These are phyloP conservation scores for Striga asiatica DNA, from an alignment of 257 asterid genomes.

Conservation along the genomic window DNA sequence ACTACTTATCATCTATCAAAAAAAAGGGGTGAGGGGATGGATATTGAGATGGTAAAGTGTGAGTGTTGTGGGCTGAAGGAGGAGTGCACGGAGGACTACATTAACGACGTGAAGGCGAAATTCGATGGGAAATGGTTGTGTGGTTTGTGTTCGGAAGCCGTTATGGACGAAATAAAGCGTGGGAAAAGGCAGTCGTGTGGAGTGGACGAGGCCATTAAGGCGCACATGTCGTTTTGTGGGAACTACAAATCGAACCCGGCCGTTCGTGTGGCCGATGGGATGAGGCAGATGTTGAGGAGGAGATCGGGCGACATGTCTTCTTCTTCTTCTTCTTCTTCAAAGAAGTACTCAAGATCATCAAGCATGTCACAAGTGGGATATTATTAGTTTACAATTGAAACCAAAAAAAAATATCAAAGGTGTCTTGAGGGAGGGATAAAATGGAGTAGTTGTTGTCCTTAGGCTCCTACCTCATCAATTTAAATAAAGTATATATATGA, in stretches of 20 bases:
- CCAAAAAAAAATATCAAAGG: neutral
- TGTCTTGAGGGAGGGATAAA: conserved; percentile 14
- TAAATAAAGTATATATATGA: too few species aligned
- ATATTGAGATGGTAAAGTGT: conserved; percentile 69
- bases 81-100: conserved; percentile 81
- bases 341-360: conserved; percentile 41
- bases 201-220: conserved; percentile 64
- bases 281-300: conserved; percentile 73
- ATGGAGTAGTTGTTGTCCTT: neutral
- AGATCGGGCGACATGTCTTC: conserved; percentile 47
- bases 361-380: conserved; percentile 52
- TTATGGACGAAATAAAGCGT: conserved; percentile 57
- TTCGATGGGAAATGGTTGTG: conserved; percentile 90
- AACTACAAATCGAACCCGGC: conserved; percentile 75
- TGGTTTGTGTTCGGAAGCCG: conserved; percentile 85
- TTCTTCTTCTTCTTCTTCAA: conserved; percentile 25
- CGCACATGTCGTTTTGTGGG: conserved; percentile 79
- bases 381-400: too few species aligned
- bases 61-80: conserved; percentile 89
- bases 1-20: too few species aligned
- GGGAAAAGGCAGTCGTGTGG: conserved; percentile 28
- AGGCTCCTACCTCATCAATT: neutral
- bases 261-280: conserved; percentile 73
- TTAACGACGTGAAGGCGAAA: conserved; percentile 44
- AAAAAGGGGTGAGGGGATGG: too few species aligned